A percentile compares a stretch with the other conserved stretches of the same genome.
These are phyloP conservation scores for Cantharellus cinnabarinus DNA, from an alignment of 768 basidiomycete species.

Conservation along the genomic window DNA sequence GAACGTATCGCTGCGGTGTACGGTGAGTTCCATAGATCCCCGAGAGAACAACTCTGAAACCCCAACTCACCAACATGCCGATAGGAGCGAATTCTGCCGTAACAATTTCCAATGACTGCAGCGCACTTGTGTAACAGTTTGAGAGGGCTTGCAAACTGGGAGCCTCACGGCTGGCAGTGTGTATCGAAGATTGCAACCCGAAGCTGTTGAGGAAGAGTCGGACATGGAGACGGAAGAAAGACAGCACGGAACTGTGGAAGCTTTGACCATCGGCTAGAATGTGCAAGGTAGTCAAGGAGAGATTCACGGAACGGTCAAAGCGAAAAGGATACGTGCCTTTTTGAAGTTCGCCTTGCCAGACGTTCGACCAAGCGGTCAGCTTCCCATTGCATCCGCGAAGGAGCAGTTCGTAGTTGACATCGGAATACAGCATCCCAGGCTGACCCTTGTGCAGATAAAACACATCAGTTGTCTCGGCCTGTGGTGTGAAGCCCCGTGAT, in stretches of 20 bases:
- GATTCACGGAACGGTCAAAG: not conserved
- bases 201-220: constrained; percentile 71
- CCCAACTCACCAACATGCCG: constrained; percentile 46
- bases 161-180: constrained; percentile 31
- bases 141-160: constrained; percentile 50
- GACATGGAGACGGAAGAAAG: constrained; percentile 57
- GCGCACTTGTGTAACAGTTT: constrained; percentile 53
- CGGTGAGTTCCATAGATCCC: not conserved
- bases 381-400: constrained; percentile 53
- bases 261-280: constrained; percentile 41
- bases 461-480: constrained; percentile 67
- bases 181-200: constrained; percentile 45
- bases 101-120: constrained; percentile 48
- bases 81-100: constrained; percentile 53
- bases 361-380: constrained; percentile 48
- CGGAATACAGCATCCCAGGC: constrained; percentile 26
- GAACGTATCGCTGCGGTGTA: constrained; percentile 46
- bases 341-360: constrained; percentile 55
- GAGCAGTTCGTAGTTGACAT: constrained; percentile 54
- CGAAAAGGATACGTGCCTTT: constrained; percentile 25
- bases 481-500: not conserved
- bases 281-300: constrained; percentile 1
- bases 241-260: constrained; percentile 59
- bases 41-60: not conserved
- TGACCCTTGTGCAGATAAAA: constrained; percentile 35